Percentiles rank a stretch among this genome's conserved stretches.
phyloP scores from a whole-genome alignment of 2,329 filamentous ascomycete species.

The Westerdykella ornata region DNA sequence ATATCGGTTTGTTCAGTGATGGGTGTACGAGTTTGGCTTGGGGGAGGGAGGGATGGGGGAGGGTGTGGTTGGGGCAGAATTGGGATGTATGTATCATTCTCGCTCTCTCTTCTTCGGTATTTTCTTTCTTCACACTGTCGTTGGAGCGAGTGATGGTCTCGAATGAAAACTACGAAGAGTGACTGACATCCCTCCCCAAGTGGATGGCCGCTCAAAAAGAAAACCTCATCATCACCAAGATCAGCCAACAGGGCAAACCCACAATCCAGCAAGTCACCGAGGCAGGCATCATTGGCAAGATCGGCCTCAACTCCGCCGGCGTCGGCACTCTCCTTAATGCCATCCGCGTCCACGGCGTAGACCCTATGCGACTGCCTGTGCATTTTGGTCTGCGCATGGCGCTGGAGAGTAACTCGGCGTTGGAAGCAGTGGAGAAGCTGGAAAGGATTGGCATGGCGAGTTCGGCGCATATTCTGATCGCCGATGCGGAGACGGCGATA shows the following conservation, averaged over 20 bases:
- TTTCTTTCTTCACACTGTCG: background rate
- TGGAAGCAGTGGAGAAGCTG: slow-evolving; percentile 43
- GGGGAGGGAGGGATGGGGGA: slow-evolving; percentile 24
- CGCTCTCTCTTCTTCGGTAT: background rate
- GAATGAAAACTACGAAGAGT: background rate
- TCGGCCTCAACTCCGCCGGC: slow-evolving; percentile 54
- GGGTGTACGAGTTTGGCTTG: slow-evolving; percentile 52
- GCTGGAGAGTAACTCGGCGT: slow-evolving; percentile 47
- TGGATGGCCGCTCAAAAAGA: slow-evolving; percentile 49
- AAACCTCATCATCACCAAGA: slow-evolving; percentile 47
- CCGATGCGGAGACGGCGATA: slow-evolving; percentile 42
- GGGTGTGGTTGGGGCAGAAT: slow-evolving; percentile 50
- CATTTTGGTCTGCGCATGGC: slow-evolving; percentile 54
- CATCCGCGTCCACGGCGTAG: slow-evolving; percentile 52
- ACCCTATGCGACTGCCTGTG: slow-evolving; percentile 49
- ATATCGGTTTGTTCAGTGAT: slow-evolving; percentile 52
- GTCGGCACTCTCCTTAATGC: slow-evolving; percentile 58
- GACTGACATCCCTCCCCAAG: background rate
- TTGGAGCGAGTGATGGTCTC: background rate
- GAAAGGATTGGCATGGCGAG: slow-evolving; percentile 46
- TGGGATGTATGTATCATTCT: slow-evolving; percentile 44
- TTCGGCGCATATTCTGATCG: slow-evolving; percentile 51
- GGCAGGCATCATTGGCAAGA: slow-evolving; percentile 58
- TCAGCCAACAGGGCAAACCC: slow-evolving; percentile 41
- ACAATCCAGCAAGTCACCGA: slow-evolving; percentile 53